These are phyloP conservation scores for Boletus rubropictus DNA, from an alignment of 768 basidiomycete genomes.

Conservation along the genomic window DNA sequence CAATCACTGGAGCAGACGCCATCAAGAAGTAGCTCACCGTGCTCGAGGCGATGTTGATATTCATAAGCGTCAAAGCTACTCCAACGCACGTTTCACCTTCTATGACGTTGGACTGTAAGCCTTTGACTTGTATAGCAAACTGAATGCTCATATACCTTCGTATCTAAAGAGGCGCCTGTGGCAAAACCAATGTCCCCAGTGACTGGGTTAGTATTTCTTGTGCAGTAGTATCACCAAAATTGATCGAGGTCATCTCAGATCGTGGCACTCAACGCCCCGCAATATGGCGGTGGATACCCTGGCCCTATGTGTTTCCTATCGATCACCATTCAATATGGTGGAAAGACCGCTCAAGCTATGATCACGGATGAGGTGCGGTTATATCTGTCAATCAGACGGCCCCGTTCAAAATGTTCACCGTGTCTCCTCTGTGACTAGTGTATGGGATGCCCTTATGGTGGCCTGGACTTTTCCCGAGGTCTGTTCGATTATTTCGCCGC, in stretches of 20 bases:
- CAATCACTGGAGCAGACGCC: constrained; percentile 33
- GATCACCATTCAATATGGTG: constrained; percentile 58
- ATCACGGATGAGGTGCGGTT: constrained; percentile 57
- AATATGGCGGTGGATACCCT: constrained; percentile 58
- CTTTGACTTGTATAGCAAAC: background rate
- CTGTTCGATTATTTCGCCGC: constrained; percentile 60
- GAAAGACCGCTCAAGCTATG: constrained; percentile 50
- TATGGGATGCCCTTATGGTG: constrained; percentile 57
- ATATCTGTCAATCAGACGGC: background rate
- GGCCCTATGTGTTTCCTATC: constrained; percentile 56
- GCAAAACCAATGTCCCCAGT: constrained; percentile 30
- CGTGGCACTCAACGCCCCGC: constrained; percentile 47
- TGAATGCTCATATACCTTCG: constrained; percentile 3
- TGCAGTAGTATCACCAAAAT: background rate
- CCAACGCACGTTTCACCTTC: constrained; percentile 44
- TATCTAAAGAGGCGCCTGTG: constrained; percentile 51
- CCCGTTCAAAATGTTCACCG: constrained; percentile 1
- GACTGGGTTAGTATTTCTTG: constrained; percentile 40
- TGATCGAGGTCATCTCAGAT: constrained; percentile 33
- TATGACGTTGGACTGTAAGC: constrained; percentile 52
- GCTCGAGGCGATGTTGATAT: constrained; percentile 38
- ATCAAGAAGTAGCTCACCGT: constrained; percentile 47
- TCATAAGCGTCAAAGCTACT: constrained; percentile 33
- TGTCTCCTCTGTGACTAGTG: constrained; percentile 37
- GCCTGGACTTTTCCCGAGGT: constrained; percentile 62